Conservation (phyloP, 192 early-diverging fungal species). For the Backusella westeae region DNA sequence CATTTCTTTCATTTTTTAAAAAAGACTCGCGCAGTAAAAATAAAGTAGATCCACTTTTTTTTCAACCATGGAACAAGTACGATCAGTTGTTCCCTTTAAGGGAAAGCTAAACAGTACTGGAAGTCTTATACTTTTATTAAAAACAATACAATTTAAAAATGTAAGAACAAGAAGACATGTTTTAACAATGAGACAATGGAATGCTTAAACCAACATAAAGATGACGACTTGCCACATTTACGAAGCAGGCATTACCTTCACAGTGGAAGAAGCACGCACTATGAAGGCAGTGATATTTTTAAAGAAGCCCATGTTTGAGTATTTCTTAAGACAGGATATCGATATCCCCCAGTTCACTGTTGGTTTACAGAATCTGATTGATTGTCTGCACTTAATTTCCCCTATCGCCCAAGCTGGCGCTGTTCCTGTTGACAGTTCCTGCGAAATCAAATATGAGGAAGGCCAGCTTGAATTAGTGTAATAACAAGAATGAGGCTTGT, state of each 20-base stretch:
- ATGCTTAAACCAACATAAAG: not conserved
- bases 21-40: not conserved
- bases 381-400: not conserved
- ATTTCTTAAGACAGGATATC: not conserved
- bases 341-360: not conserved
- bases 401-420: not conserved
- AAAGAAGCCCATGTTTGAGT: not conserved
- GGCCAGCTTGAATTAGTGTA: constrained; percentile 13
- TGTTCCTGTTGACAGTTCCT: constrained; percentile 1
- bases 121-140: not conserved
- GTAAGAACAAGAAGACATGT: not conserved
- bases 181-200: not conserved
- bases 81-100: not conserved
- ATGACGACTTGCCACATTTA: not conserved
- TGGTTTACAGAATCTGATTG: not conserved
- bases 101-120: constrained; percentile 3
- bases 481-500: not conserved
- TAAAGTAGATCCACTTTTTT: not conserved
- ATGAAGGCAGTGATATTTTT: constrained; percentile 11
- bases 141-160: constrained; percentile 5
- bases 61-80: not conserved
- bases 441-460: constrained; percentile 20
- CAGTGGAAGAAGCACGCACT: not conserved
- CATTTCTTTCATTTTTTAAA: not conserved
- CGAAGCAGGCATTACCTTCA: not conserved